A percentile compares a stretch with the other conserved stretches of the same genome.
These are phyloP conservation scores for Nosema muscidifuracis DNA, from an alignment of 371 early-diverging fungal species.

Conservation along the genomic window DNA sequence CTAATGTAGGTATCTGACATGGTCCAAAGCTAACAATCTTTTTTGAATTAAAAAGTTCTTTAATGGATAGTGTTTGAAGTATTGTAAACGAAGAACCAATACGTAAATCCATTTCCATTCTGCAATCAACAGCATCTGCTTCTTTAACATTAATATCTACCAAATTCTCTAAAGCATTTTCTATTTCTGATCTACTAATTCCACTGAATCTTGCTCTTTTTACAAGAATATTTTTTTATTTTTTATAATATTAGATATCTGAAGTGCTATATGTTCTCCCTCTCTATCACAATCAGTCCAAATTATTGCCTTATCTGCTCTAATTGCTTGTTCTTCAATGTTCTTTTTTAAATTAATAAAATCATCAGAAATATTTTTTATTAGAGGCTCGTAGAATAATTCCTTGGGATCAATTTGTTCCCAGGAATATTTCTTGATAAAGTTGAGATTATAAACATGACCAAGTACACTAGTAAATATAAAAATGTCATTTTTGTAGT, in stretches of 20 bases:
- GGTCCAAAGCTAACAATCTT: slow-evolving; percentile 79
- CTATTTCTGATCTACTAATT: slow-evolving; percentile 68
- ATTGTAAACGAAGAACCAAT: slow-evolving; percentile 91
- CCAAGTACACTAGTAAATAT: slow-evolving; percentile 64
- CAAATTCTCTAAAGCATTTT: slow-evolving; percentile 71
- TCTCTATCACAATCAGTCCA: slow-evolving; percentile 99
- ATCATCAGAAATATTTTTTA: slow-evolving; percentile 22
- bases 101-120: slow-evolving; percentile 86
- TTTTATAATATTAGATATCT: slow-evolving; percentile 65
- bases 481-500: slow-evolving; percentile 43
- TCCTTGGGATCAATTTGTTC: slow-evolving; percentile 50
- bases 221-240: slow-evolving; percentile 50
- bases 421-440: slow-evolving; percentile 56
- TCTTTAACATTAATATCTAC: slow-evolving; percentile 68
- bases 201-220: slow-evolving; percentile 66
- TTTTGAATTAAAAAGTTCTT: slow-evolving; percentile 37
- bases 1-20: slow-evolving; percentile 97
- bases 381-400: slow-evolving; percentile 52
- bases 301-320: slow-evolving; percentile 72
- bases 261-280: slow-evolving; percentile 91
- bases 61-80: slow-evolving; percentile 73
- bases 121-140: slow-evolving; percentile 78
- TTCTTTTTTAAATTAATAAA: slow-evolving; percentile 61
- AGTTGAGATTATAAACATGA: slow-evolving; percentile 58
- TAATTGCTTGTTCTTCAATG: slow-evolving; percentile 67